phyloP scores from a whole-genome alignment of 1,139 yeast genomes.

The Spathaspora sp. region DNA sequence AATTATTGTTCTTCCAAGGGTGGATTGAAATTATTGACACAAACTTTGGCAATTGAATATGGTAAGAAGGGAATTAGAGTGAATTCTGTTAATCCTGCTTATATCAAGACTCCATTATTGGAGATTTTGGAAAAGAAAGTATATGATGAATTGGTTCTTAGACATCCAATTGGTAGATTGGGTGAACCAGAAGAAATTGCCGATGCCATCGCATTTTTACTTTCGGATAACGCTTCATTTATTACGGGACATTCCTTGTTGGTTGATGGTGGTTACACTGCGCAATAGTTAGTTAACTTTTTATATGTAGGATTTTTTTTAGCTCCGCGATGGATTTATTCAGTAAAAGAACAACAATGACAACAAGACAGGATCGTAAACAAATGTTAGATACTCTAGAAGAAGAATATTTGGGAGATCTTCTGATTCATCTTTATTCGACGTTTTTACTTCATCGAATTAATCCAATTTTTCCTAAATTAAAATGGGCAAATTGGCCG shows the following conservation, averaged over 20 bases:
- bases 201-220: slow-evolving; percentile 46
- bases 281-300: slow-evolving; percentile 15
- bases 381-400: slow-evolving; percentile 39
- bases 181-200: slow-evolving; percentile 44
- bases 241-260: slow-evolving; percentile 43
- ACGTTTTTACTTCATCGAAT: slow-evolving; percentile 38
- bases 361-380: slow-evolving; percentile 22
- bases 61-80: slow-evolving; percentile 16
- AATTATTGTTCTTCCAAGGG: slow-evolving; percentile 16
- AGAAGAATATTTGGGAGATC: slow-evolving; percentile 43
- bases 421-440: slow-evolving; percentile 54
- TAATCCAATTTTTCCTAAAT: slow-evolving; percentile 38
- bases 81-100: slow-evolving; percentile 19
- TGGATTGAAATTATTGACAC: slow-evolving; percentile 15
- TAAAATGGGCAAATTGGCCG: slow-evolving; percentile 52
- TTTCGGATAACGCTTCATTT: slow-evolving; percentile 39
- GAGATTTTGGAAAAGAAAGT: slow-evolving; percentile 19
- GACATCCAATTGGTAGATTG: slow-evolving; percentile 39
- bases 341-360: slow-evolving; percentile 8
- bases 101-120: slow-evolving; percentile 32
- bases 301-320: neutral
- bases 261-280: slow-evolving; percentile 39
- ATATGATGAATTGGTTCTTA: slow-evolving; percentile 28
- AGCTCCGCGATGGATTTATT: neutral
- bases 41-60: slow-evolving; percentile 15